Evolutionary conservation across 345 rosid genomes (phyloP).

Genomic region (Limnanthes douglasii): DNA sequence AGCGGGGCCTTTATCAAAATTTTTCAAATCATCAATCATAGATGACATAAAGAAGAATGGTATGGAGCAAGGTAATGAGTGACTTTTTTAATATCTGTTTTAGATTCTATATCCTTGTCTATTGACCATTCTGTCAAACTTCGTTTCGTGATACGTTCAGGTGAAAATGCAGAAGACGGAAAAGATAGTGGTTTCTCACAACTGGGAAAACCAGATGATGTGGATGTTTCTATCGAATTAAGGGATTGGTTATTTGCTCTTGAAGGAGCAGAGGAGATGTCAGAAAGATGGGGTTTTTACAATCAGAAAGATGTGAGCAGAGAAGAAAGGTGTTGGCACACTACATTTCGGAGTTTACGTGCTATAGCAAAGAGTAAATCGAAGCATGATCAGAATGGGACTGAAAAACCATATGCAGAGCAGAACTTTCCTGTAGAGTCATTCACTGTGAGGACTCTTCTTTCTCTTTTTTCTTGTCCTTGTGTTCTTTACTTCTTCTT

Average conservation of each 20-base stretch:
- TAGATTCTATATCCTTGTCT: too few relatives aligned
- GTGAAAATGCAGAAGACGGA: conserved; percentile 25
- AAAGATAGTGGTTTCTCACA: conserved; percentile 34
- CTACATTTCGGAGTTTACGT: conserved; percentile 46
- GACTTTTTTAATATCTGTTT: too few relatives aligned
- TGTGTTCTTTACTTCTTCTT: conserved; percentile 1
- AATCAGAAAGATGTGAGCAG: conserved; percentile 29
- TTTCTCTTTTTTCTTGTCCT: not conserved
- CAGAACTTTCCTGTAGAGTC: conserved; percentile 57
- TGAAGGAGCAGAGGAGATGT: conserved; percentile 67
- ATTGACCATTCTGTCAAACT: conserved; percentile 4
- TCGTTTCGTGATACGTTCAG: conserved; percentile 16
- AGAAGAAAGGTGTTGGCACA: conserved; percentile 91
- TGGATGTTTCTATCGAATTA: conserved; percentile 63
- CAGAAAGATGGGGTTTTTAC: conserved; percentile 39
- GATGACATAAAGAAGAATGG: conserved; percentile 36
- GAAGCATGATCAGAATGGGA: conserved; percentile 20
- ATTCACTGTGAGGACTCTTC: conserved; percentile 35
- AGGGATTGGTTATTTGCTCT: conserved; percentile 96
- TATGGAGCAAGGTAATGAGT: conserved; percentile 12
- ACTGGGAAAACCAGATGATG: conserved; percentile 71
- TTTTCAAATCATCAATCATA: conserved; percentile 47
- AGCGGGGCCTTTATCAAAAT: conserved; percentile 72
- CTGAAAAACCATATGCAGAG: conserved; percentile 19
- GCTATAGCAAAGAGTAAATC: conserved; percentile 40